These are phyloP conservation scores for Termitomyces sp. DNA, from an alignment of 768 basidiomycete genomes.

Conservation along the genomic window DNA sequence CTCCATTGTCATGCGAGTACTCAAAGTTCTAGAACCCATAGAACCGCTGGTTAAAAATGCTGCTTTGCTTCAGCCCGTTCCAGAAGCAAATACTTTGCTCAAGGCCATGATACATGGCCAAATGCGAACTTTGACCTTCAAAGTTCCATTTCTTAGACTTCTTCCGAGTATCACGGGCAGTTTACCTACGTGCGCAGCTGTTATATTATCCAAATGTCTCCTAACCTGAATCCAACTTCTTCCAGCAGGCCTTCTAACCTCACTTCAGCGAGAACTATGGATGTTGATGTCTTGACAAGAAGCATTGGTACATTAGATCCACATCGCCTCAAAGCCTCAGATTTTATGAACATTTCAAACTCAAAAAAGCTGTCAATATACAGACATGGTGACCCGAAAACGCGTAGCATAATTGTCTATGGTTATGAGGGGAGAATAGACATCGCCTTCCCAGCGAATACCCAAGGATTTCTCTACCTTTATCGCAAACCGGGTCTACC, in stretches of 20 bases:
- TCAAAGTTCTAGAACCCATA: no score
- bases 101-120: accelerated
- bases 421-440: accelerated
- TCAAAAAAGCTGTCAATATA: accelerated
- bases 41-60: no score
- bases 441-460: neutral
- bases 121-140: no score
- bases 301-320: neutral
- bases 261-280: neutral
- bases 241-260: neutral
- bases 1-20: no score
- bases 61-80: no score
- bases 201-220: no score
- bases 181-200: neutral
- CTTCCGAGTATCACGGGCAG: neutral
- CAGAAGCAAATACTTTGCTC: neutral
- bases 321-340: neutral
- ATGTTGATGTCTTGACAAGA: neutral
- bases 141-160: neutral
- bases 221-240: neutral
- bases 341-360: neutral
- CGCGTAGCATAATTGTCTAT: neutral
- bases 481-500: no score
- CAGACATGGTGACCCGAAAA: neutral
- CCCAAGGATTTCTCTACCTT: no score